Evolutionary conservation across 2,329 filamentous ascomycete species (phyloP), one percentile per base, ranked within the genome.

Genomic region (Lecanicillium sp.): DNA sequence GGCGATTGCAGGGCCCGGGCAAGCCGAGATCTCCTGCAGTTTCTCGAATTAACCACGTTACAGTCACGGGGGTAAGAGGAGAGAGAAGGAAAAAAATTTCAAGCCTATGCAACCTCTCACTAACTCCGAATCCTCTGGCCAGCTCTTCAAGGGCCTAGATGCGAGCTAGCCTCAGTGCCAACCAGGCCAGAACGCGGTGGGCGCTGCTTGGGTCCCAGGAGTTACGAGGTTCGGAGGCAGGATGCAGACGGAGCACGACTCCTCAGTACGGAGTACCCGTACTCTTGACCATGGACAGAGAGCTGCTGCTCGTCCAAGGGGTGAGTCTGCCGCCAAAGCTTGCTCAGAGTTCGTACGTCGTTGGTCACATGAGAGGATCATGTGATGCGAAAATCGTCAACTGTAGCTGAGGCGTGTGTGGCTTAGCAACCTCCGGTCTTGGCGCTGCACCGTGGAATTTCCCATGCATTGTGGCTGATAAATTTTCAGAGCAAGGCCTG

Each of bases 341-440:
- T 29, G 24, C 38, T 29, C 23, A 19, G 20, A 20, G 3, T 8
- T 36, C 4, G 32, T 44, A 36, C 27, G 17, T 14, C 17, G 26
- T 40, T 17, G 27, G 44, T 47, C 44, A 47, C 37, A 40, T 47
- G 44, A 21, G 15, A 5, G 12, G 26, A 21, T 47, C 44, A 47
- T 35, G 29, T 47, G 44, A 47, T 27, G 6, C 21, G 3, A 5
- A 27, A 35, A 47, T 41, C 6, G 26, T 29, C 26, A 29, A 7
- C 26, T 7, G 20, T 40, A 41, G 44, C 44, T 47, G 44, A 47
- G 44, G 36, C 32, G 36, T 41, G 36, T 41, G 44, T 47, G 44
- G 44, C 44, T 47, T 41, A 47, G 44, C n/a, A n/a, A 15, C n/a
- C n/a, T n/a, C n/a, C n/a, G n/a, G n/a, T 47, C 44, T 47, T 47